phyloP scores from a whole-genome alignment of 2,329 filamentous ascomycete genomes.

The Cladophialophora carrionii region DNA sequence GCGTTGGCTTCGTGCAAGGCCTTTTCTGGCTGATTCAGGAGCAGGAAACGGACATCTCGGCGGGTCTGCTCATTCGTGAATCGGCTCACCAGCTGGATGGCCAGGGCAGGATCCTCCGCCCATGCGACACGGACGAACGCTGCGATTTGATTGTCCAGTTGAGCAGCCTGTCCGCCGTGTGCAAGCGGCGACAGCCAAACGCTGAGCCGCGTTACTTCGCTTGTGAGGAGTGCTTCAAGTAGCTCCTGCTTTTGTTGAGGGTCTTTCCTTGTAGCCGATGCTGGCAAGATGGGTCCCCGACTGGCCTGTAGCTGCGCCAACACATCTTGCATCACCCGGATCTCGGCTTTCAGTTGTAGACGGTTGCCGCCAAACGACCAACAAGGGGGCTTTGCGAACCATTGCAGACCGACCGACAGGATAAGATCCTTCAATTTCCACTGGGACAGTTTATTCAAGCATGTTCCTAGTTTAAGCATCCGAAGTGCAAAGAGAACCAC shows the following conservation, averaged over 20 bases:
- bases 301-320: slow-evolving; percentile 67
- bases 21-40: slow-evolving; percentile 82
- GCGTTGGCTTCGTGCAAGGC: slow-evolving; percentile 80
- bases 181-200: slow-evolving; percentile 89
- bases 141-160: slow-evolving; percentile 50
- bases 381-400: slow-evolving; percentile 79
- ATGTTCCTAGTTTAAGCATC: slow-evolving; percentile 72
- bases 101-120: slow-evolving; percentile 80
- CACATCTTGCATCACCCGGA: slow-evolving; percentile 78
- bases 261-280: slow-evolving; percentile 61
- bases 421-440: slow-evolving; percentile 89
- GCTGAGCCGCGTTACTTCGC: slow-evolving; percentile 77
- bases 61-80: slow-evolving; percentile 76
- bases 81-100: slow-evolving; percentile 78
- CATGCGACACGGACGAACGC: slow-evolving; percentile 80
- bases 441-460: slow-evolving; percentile 65
- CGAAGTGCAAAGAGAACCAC: slow-evolving; percentile 80
- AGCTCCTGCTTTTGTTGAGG: slow-evolving; percentile 80
- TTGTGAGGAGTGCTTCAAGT: slow-evolving; percentile 77
- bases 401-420: slow-evolving; percentile 79
- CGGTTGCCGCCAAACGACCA: slow-evolving; percentile 97
- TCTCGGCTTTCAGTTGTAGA: slow-evolving; percentile 90
- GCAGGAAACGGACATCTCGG: slow-evolving; percentile 74
- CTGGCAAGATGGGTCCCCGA: slow-evolving; percentile 59
- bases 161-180: slow-evolving; percentile 44